Evolutionary conservation across 2,329 filamentous ascomycete species (phyloP).

Genomic region (Arthroderma sp.): DNA sequence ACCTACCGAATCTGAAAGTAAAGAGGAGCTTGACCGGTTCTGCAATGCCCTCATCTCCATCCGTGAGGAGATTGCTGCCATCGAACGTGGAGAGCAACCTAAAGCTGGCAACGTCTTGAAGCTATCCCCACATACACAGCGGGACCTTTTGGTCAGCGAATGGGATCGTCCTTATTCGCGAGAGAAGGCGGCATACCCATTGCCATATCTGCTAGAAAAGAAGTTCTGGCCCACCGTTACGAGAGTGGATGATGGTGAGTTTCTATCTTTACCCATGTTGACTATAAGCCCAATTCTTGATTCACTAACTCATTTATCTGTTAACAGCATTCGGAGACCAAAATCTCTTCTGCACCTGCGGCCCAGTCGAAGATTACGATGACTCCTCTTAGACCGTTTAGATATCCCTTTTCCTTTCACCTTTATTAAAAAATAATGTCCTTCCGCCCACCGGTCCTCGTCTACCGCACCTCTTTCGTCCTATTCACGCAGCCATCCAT

Average conservation of each 20-base stretch:
- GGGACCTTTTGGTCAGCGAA: slow-evolving; percentile 59
- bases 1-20: slow-evolving; percentile 85
- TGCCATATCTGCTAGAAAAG: slow-evolving; percentile 75
- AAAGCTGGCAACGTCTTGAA: slow-evolving; percentile 72
- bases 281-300: neutral
- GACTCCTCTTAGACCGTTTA: too few relatives aligned
- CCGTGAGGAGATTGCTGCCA: slow-evolving; percentile 65
- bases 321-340: slow-evolving; percentile 66
- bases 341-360: slow-evolving; percentile 91
- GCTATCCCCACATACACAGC: slow-evolving; percentile 74
- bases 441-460: too few relatives aligned
- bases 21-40: slow-evolving; percentile 86
- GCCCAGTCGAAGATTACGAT: slow-evolving; percentile 53
- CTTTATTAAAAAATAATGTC: too few relatives aligned
- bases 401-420: too few relatives aligned
- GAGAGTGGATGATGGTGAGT: slow-evolving; percentile 72
- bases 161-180: slow-evolving; percentile 76
- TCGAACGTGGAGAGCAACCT: slow-evolving; percentile 68
- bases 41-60: slow-evolving; percentile 81
- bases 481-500: too few relatives aligned
- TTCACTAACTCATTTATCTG: slow-evolving; percentile 14
- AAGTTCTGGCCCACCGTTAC: slow-evolving; percentile 94
- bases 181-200: slow-evolving; percentile 75
- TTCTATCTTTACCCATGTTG: neutral
- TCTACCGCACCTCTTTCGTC: too few relatives aligned